Conservation (phyloP, 106 monocot genomes). For the Dioscorea zingiberensis region DNA sequence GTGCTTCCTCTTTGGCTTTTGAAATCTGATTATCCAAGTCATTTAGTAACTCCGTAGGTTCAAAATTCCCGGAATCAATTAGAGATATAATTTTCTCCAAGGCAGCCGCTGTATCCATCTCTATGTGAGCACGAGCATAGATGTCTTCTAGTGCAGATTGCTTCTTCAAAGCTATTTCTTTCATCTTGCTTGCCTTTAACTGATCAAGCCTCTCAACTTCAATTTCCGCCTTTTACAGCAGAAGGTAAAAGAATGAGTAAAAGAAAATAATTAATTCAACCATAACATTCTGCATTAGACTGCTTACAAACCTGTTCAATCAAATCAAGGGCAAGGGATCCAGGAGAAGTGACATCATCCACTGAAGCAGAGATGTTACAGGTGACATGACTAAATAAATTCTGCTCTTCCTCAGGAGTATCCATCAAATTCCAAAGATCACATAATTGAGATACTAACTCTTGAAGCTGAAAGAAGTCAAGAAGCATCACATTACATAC, state of each 20-base stretch:
- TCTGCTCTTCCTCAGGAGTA: constrained; percentile 56
- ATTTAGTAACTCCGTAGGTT: constrained; percentile 70
- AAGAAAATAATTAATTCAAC: not conserved
- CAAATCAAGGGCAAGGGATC: constrained; percentile 72
- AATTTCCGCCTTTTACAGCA: constrained; percentile 51
- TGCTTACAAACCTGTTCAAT: constrained; percentile 57
- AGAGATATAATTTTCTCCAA: constrained; percentile 65
- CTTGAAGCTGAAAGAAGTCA: constrained; percentile 63
- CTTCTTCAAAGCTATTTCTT: constrained; percentile 86
- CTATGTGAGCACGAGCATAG: constrained; percentile 66
- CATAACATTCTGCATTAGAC: not conserved
- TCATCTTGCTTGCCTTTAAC: constrained; percentile 80
- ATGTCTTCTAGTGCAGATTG: constrained; percentile 85
- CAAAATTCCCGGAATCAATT: constrained; percentile 65
- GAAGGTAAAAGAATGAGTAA: not conserved
- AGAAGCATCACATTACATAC: not conserved
- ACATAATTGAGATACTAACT: constrained; percentile 62
- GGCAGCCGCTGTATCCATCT: constrained; percentile 49
- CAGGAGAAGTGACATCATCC: constrained; percentile 71
- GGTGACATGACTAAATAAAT: constrained; percentile 77
- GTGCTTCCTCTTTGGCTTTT: constrained; percentile 68
- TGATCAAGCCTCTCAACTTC: constrained; percentile 90
- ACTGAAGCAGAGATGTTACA: constrained; percentile 59
- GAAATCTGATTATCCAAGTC: constrained; percentile 76
- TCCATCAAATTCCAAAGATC: constrained; percentile 98